Evolutionary conservation across 2,329 filamentous ascomycete genomes (phyloP), one percentile per base, ranked within the genome.

Genomic region (Aaosphaeria pasadenensis): DNA sequence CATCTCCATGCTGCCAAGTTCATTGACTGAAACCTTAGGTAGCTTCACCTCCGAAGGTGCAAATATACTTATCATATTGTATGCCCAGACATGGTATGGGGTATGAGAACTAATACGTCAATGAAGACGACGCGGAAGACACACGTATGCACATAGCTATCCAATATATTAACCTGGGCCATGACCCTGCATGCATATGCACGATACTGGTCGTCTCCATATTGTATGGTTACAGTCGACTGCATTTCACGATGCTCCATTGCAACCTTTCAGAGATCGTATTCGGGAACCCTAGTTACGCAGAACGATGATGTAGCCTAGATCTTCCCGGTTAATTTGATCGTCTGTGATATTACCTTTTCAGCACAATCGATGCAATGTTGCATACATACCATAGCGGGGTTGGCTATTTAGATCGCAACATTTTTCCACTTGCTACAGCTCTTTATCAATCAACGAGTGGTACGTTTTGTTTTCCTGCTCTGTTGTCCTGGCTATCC

Each of bases 181-280:
- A 24, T 24, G 30, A 13, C 50, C 53, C 51, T 55, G 55, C 53
- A 55, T 36, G 45, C 39, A 51, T 45, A 43, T 54, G 47, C 47
- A 48, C 39, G 28, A 40, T 43, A 47, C 44, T 41, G 24, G 46
- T 43, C 46, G 30, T 35, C 35, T 47, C 42, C 36, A 58, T 38
- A 56, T 57, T 56, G 53, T 43, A 51, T 51, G 49, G 56, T 57
- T 57, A 51, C 56, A 59, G 39, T 48, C 39, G 44, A 45, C 45
- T 52, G 54, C 49, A 54, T 39, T 39, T 45, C 13, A 47, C 39
- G 40, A 51, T 46, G 46, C 53, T 53, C 31, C 54, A 53, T 49
- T 44, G 52, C 44, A 51, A 45, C 50, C 17, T 24, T 39, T 44
- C 44, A 46, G 42, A 39, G 11, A 43, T 40, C 30, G 30, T 11